phyloP scores from a whole-genome alignment of 208 protist genomes.

The Trypanosoma lewisi region DNA sequence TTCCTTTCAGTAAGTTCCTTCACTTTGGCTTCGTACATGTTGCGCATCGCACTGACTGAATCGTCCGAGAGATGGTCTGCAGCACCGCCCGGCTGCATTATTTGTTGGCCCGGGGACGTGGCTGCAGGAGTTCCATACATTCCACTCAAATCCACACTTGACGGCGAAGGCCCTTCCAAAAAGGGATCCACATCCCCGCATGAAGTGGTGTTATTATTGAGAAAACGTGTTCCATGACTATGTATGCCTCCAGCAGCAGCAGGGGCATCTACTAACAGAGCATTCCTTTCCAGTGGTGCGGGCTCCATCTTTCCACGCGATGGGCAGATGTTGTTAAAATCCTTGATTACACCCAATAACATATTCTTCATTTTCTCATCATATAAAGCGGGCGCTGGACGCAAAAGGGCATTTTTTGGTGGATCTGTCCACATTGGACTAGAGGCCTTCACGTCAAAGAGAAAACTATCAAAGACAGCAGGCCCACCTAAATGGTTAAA shows the following conservation, averaged over 20 bases:
- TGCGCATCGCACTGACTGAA: neutral
- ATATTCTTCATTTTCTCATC: slow-evolving; percentile 39
- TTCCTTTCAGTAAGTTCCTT: slow-evolving; percentile 12
- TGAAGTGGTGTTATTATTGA: no score
- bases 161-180: neutral
- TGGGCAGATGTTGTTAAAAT: slow-evolving; percentile 27
- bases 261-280: neutral
- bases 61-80: neutral
- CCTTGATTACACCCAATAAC: slow-evolving; percentile 18
- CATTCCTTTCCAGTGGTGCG: neutral
- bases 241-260: neutral
- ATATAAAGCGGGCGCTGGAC: slow-evolving; percentile 46
- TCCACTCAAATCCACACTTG: neutral
- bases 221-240: no score
- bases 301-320: neutral
- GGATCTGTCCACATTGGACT: slow-evolving; percentile 60
- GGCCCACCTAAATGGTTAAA: slow-evolving; percentile 46
- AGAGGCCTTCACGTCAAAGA: slow-evolving; percentile 71
- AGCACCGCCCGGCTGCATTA: neutral
- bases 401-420: slow-evolving; percentile 40
- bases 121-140: neutral
- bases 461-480: slow-evolving; percentile 56
- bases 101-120: neutral
- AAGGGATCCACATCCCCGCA: neutral
- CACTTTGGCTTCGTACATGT: slow-evolving; percentile 19